Conservation (phyloP, 2,329 filamentous ascomycete species). For the Clonostachys chloroleuca region DNA sequence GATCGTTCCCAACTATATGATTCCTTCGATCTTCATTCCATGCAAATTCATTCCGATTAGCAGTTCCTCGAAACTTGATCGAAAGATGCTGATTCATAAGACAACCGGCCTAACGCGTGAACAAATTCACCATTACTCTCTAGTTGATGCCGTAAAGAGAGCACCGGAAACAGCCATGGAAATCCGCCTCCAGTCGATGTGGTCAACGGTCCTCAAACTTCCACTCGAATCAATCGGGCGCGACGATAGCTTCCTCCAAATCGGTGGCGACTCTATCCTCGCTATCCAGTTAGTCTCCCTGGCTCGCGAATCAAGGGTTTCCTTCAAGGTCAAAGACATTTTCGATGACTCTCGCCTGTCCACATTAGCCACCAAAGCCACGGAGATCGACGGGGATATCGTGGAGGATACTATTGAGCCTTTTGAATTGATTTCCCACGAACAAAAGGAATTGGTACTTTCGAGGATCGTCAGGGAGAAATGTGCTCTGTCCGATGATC, state of each 20-base stretch:
- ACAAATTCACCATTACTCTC: not conserved
- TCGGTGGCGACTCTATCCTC: slow-evolving; percentile 10
- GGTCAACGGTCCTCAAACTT: slow-evolving; percentile 1
- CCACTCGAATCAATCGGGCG: slow-evolving; percentile 11
- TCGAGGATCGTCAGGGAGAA: not conserved
- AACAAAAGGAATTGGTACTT: slow-evolving; percentile 1
- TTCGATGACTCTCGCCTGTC: slow-evolving; percentile 1
- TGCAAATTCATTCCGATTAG: slow-evolving; percentile 6
- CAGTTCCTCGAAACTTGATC: slow-evolving; percentile 7
- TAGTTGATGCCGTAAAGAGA: not conserved
- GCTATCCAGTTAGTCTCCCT: slow-evolving; percentile 7
- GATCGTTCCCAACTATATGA: slow-evolving; percentile 6
- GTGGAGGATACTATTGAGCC: not conserved
- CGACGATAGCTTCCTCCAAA: slow-evolving; percentile 5
- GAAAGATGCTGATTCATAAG: slow-evolving; percentile 1
- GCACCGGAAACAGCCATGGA: not conserved
- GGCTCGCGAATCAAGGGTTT: slow-evolving; percentile 6
- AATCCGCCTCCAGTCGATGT: not conserved
- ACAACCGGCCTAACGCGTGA: not conserved
- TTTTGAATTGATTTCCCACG: slow-evolving; percentile 1
- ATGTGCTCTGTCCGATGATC: not conserved
- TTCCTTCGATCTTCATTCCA: slow-evolving; percentile 9
- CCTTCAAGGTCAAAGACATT: not conserved
- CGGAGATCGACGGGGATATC: not conserved
- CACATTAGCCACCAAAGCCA: not conserved